phyloP scores from a whole-genome alignment of 352 stramenopile species.

The Peronosclerospora sorghi region DNA sequence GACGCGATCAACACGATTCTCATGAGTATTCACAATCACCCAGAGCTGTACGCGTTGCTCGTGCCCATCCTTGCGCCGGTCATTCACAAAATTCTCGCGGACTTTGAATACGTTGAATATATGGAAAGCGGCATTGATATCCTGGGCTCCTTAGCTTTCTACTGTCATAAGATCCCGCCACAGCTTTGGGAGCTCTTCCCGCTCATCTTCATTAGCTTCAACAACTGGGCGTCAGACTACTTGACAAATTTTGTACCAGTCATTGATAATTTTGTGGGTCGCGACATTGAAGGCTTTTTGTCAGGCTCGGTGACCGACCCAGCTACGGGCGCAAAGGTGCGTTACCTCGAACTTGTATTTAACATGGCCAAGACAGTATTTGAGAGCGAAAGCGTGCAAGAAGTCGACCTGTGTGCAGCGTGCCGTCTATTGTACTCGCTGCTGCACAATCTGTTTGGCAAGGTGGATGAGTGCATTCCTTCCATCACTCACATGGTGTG shows the following conservation, averaged over 20 bases:
- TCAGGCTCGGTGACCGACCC: slow-evolving; percentile 35
- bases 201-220: slow-evolving; percentile 91
- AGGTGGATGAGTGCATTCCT: slow-evolving; percentile 67
- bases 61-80: slow-evolving; percentile 91
- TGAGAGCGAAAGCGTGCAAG: slow-evolving; percentile 44
- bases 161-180: slow-evolving; percentile 86
- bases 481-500: slow-evolving; percentile 63
- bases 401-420: slow-evolving; percentile 62
- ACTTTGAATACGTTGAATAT: slow-evolving; percentile 95
- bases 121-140: slow-evolving; percentile 95
- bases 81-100: slow-evolving; percentile 92
- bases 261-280: slow-evolving; percentile 93
- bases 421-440: slow-evolving; percentile 71
- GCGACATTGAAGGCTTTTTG: slow-evolving; percentile 65
- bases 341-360: slow-evolving; percentile 73
- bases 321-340: slow-evolving; percentile 28
- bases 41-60: slow-evolving; percentile 79
- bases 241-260: slow-evolving; percentile 92
- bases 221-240: slow-evolving; percentile 95
- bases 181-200: slow-evolving; percentile 94
- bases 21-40: slow-evolving; percentile 73
- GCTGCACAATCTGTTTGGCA: slow-evolving; percentile 76
- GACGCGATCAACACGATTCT: slow-evolving; percentile 82
- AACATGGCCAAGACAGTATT: slow-evolving; percentile 71
- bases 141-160: slow-evolving; percentile 93